Evolutionary conservation across 257 asterid species (phyloP).

Genomic region (Cordia subcordata): DNA sequence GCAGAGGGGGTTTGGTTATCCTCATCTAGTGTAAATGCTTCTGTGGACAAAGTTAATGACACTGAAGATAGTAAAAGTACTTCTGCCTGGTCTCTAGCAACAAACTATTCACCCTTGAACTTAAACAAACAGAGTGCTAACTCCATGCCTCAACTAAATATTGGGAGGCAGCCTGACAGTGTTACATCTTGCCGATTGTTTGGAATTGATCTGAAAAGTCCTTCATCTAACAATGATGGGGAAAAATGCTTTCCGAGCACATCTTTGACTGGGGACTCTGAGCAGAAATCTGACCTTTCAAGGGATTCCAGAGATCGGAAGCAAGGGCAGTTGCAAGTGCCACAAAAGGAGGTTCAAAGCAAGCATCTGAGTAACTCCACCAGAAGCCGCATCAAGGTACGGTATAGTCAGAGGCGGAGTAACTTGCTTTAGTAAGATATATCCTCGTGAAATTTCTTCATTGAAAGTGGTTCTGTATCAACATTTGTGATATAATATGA

Average conservation of each 20-base stretch:
- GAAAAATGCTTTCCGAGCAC: slow-evolving; percentile 30
- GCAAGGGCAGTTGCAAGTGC: slow-evolving; percentile 24
- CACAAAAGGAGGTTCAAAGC: slow-evolving; percentile 2
- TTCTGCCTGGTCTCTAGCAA: slow-evolving; percentile 45
- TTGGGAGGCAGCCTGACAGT: slow-evolving; percentile 41
- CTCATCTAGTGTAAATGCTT: slow-evolving; percentile 25
- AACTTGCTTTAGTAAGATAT: background rate
- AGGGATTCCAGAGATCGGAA: slow-evolving; percentile 42
- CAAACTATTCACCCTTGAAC: slow-evolving; percentile 30
- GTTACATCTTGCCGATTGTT: slow-evolving; percentile 59
- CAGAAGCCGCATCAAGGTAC: slow-evolving; percentile 12
- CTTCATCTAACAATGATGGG: slow-evolving; percentile 20
- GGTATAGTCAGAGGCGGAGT: background rate
- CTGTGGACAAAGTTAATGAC: slow-evolving; percentile 34
- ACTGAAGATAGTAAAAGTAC: slow-evolving; percentile 41
- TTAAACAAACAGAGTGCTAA: slow-evolving; percentile 25
- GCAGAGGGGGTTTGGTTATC: slow-evolving; percentile 16
- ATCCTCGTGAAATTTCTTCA: background rate
- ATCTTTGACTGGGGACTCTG: slow-evolving; percentile 44
- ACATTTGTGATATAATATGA: background rate
- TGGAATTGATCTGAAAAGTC: slow-evolving; percentile 73
- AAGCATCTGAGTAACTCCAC: slow-evolving; percentile 32
- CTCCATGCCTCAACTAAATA: slow-evolving; percentile 24
- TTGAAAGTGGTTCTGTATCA: slow-evolving; percentile 6
- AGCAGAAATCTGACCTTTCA: slow-evolving; percentile 53